Evolutionary conservation across 306 rosid genomes (phyloP).

Genomic region (Medicago truncatula): MtrunA17r5.0-ANR NC_053048.1:45854501-45855000

Average conservation of each 20-base stretch:
- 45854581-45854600: constrained; percentile 10
- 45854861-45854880: no score
- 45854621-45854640: constrained; percentile 21
- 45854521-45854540: constrained; percentile 21
- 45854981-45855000: no score
- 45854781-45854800: neutral
- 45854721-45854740: constrained; percentile 4
- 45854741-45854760: neutral
- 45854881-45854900: no score
- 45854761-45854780: neutral
- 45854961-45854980: no score
- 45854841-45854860: no score
- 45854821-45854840: neutral
- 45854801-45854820: neutral
- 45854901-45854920: no score
- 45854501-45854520: neutral
- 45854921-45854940: no score
- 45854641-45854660: constrained; percentile 2
- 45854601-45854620: constrained; percentile 13
- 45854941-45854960: no score
- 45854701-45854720: neutral
- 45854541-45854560: neutral
- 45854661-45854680: neutral
- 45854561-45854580: neutral
- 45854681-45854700: neutral